Evolutionary conservation across 805 yeast species (phyloP), one percentile per base, ranked within the genome.

Genomic region (Ogataea parapolymorpha): DNA sequence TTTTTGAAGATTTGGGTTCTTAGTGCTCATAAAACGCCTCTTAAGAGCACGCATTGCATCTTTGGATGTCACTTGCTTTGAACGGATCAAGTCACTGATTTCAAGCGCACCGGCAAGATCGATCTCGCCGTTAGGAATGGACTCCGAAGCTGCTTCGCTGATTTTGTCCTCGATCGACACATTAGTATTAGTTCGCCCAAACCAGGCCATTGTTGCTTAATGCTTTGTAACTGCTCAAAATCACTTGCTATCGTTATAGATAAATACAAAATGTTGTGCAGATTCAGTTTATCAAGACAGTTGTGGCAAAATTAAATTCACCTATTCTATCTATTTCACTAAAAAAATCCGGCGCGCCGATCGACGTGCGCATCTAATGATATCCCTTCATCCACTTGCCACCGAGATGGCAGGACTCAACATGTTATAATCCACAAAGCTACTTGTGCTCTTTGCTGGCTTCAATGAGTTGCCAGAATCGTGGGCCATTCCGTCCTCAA

Each of bases 71-170:
- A 88, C 79, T 44, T 82, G 79, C 55, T 88, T 88, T 33, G 91
- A 80, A 50, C 97, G 75, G 27, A 93, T 86, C 30, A 80, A 58
- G 61, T 93, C 99, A 37, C 95, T 84, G 40, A 91, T 76, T 57
- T 93, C 98, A 44, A 93, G 69, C 11, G 91, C 89, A 23, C 46
- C 44, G 2, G 73, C 72, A 44, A 84, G 66, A 55, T 90, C 96
- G 33, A 85, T 72, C 55, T 90, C 96, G 2, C 97, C 97, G 56
- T 83, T 79, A 5, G 97, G 97, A 33, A 90, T 83, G n/a, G 85
- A 69, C 60, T 88, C 95, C 27, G 90, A 82, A 1, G 96, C 87
- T 13, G 96, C 95, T 48, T 74, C 77, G 40, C 74, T 77, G 27
- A 90, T 79, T 51, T 82, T 77, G 35, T 68, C 71, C 50, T 84